Evolutionary conservation across 2,329 filamentous ascomycete species (phyloP).

Genomic region (Massarina eburnea): DNA sequence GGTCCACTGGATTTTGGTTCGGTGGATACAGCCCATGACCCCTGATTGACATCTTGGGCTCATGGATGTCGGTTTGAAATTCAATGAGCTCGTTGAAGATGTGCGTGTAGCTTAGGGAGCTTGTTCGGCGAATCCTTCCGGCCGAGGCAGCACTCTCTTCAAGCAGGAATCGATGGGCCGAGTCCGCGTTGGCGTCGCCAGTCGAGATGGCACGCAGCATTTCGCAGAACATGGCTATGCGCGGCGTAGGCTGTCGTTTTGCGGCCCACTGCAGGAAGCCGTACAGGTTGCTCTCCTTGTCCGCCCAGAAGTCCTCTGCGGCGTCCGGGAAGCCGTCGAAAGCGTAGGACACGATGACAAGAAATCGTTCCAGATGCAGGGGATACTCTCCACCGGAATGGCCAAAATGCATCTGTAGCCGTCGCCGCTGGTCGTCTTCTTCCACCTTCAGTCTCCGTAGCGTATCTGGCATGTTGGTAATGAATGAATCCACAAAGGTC

Average conservation of each 20-base stretch:
- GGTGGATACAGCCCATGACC: conserved; percentile 55
- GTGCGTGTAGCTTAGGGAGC: conserved; percentile 88
- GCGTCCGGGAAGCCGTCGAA: conserved; percentile 85
- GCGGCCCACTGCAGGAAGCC: conserved; percentile 98
- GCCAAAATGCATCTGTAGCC: conserved; percentile 47
- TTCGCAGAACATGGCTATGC: conserved; percentile 94
- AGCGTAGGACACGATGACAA: conserved; percentile 87
- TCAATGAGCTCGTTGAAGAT: conserved; percentile 89
- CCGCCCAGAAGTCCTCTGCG: conserved; percentile 86
- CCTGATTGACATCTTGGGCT: conserved; percentile 65
- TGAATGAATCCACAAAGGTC: conserved; percentile 85
- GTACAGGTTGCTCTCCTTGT: conserved; percentile 87
- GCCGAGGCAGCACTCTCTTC: conserved; percentile 73
- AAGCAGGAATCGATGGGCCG: conserved; percentile 84
- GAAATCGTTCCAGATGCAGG: conserved; percentile 77
- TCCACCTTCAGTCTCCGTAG: conserved; percentile 82
- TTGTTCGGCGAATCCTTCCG: conserved; percentile 77
- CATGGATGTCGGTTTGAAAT: conserved; percentile 76
- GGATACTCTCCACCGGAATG: conserved; percentile 55
- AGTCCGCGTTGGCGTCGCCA: conserved; percentile 77
- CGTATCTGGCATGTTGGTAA: conserved; percentile 92
- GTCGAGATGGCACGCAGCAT: conserved; percentile 88
- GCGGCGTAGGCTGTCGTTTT: conserved; percentile 88
- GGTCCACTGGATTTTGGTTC: conserved; percentile 40
- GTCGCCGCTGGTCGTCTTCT: conserved; percentile 79